Evolutionary conservation across 805 yeast genomes (phyloP).

Genomic region (Ogataea neopini): DNA sequence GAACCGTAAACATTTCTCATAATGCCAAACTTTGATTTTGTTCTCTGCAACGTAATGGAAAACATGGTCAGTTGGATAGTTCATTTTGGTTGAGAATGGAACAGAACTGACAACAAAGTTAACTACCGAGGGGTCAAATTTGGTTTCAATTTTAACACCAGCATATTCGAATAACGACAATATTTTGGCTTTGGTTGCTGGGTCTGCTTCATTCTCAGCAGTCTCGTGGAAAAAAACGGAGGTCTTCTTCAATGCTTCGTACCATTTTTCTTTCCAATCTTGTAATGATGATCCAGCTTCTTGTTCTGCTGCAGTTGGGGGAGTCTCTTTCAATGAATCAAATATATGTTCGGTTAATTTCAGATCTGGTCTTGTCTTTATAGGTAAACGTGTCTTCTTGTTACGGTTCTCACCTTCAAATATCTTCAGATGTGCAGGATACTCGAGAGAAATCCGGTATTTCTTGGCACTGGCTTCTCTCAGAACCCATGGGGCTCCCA

Average conservation of each 20-base stretch:
- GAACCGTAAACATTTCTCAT: conserved; percentile 56
- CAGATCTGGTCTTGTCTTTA: conserved; percentile 7
- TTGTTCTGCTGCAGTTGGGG: conserved; percentile 35
- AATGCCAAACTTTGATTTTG: conserved; percentile 60
- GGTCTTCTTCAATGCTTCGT: conserved; percentile 46
- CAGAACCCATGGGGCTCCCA: conserved; percentile 97
- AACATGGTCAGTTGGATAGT: conserved; percentile 45
- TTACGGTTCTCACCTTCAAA: conserved; percentile 17
- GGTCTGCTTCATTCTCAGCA: conserved; percentile 38
- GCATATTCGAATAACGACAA: conserved; percentile 45
- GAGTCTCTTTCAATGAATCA: conserved; percentile 38
- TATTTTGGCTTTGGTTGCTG: conserved; percentile 42
- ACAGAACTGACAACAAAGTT: conserved; percentile 53
- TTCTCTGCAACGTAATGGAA: conserved; percentile 46
- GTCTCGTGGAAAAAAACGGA: conserved; percentile 50
- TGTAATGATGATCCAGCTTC: conserved; percentile 45
- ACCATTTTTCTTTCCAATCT: conserved; percentile 56
- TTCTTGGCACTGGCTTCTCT: conserved; percentile 70
- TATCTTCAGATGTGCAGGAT: conserved; percentile 54
- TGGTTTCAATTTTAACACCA: conserved; percentile 47
- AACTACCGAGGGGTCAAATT: conserved; percentile 43
- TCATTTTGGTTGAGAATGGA: conserved; percentile 37
- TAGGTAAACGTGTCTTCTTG: conserved; percentile 6
- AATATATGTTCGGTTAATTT: conserved; percentile 27
- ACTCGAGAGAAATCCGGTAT: conserved; percentile 63